Evolutionary conservation across 257 asterid genomes (phyloP).

Genomic region (Plantago ovata): DNA sequence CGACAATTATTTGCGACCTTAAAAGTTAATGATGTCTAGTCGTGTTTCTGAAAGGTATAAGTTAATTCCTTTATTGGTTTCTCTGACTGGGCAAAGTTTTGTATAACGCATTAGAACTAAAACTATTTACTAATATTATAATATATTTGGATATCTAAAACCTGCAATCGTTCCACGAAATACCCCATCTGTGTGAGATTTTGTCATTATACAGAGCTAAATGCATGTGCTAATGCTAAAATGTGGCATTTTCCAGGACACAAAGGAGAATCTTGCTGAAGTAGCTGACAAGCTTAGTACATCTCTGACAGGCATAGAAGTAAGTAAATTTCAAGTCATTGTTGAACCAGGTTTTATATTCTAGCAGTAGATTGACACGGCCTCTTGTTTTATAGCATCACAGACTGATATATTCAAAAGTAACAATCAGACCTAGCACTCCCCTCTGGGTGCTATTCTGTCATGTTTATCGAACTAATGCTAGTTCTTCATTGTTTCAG

Average conservation of each 20-base stretch:
- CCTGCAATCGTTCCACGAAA: too few species aligned
- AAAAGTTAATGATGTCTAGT: too few species aligned
- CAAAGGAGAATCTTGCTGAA: slow-evolving; percentile 96
- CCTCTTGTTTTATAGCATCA: slow-evolving; percentile 1
- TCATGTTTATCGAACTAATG: slow-evolving; percentile 21
- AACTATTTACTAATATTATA: too few species aligned
- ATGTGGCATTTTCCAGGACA: slow-evolving; percentile 54
- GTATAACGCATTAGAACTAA: too few species aligned
- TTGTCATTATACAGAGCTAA: neutral
- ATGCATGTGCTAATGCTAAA: neutral
- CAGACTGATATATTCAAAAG: slow-evolving; percentile 2
- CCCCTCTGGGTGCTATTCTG: slow-evolving; percentile 13
- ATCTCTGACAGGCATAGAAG: slow-evolving; percentile 84
- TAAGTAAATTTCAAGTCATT: slow-evolving; percentile 40
- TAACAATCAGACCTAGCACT: slow-evolving; percentile 3
- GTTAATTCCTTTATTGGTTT: too few species aligned
- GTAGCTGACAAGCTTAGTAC: slow-evolving; percentile 94
- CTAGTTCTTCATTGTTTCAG: slow-evolving; percentile 44
- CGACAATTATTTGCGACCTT: too few species aligned
- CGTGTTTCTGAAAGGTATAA: too few species aligned
- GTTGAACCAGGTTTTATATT: slow-evolving; percentile 20
- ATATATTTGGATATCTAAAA: too few species aligned
- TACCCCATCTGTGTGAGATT: neutral
- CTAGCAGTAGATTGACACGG: slow-evolving; percentile 19
- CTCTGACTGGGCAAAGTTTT: too few species aligned